Base-by-base conservation (phyloP, 1,284 basidiomycete genomes). In the Ganoderma lucidum region DNA sequence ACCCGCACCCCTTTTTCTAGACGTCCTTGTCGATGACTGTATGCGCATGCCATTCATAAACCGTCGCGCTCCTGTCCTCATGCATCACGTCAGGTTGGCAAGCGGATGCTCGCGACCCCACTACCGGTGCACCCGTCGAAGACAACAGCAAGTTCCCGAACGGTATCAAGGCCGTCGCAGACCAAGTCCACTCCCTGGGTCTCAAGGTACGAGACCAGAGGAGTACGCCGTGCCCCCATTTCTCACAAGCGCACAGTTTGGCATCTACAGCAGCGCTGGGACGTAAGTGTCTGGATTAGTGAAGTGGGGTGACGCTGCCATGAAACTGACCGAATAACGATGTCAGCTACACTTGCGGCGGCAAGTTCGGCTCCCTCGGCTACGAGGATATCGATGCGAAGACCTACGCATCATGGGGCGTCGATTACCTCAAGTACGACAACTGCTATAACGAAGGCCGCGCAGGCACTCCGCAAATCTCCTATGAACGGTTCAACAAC, bases 241-340 rank as follows among this genome's bases (percentile, higher is more conserved):
- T 58, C 58, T 65, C 48, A 58, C 35, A 6, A n/a, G 9, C 55
- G n/a, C 58, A 17, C 62, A 82, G 80, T 78, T 82, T 61, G 85
- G 85, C 0, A 85, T 87, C 28, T 87, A 87, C 73, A 84, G 83
- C 60, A 79, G 79, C 67, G 85, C 85, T 1, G 86, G 86, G 70
- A 80, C 77, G 79, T 80, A 72, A 51, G 71, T 64, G 19, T 19
- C n/a, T 6, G 5, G 12, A 41, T 61, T 28, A 14, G 41, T 61
- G 0, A 23, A 23, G 23, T 44, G 23, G 23, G 6, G 35, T 23
- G 10, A 12, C 30, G 41, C 17, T 35, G 28, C 48, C 51, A 2
- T 44, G 41, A 62, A 62, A 42, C 32, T 8, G 51, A 62, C 30
- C 65, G 44, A 60, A 44, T 39, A 53, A 14, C 44, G 6, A 55